These are phyloP conservation scores for Diaporthe sp. DNA, from an alignment of 2,329 filamentous ascomycete genomes.

Conservation along the genomic window DNA sequence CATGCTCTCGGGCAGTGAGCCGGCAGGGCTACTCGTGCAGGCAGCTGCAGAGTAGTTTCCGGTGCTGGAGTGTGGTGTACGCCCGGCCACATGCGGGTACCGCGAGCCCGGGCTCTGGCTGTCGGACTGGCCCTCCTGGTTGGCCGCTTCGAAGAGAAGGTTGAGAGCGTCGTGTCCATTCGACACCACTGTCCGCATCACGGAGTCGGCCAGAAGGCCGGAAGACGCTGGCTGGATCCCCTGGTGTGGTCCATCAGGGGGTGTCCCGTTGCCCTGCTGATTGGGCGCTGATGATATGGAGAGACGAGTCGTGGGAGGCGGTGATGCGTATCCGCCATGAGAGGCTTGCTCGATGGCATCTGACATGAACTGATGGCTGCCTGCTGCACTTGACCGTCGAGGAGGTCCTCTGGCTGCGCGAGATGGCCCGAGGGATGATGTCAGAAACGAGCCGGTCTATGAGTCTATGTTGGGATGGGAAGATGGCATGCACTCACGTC, in stretches of 20 bases:
- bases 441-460: neutral
- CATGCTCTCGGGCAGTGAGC: neutral
- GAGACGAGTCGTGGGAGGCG: neutral
- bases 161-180: constrained; percentile 5
- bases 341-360: neutral
- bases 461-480: too few species aligned
- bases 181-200: neutral
- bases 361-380: neutral
- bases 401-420: neutral
- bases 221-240: neutral
- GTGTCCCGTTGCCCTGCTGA: neutral
- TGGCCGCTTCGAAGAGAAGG: neutral
- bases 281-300: neutral
- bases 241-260: neutral
- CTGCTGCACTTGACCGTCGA: neutral
- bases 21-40: neutral
- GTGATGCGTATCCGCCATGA: neutral
- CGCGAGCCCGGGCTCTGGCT: neutral
- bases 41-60: neutral
- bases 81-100: neutral
- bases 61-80: neutral
- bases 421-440: neutral
- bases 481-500: neutral
- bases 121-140: neutral
- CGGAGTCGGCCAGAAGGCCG: neutral